Evolutionary conservation across 306 rosid species (phyloP).

Genomic region (Rubus idaeus): DNA sequence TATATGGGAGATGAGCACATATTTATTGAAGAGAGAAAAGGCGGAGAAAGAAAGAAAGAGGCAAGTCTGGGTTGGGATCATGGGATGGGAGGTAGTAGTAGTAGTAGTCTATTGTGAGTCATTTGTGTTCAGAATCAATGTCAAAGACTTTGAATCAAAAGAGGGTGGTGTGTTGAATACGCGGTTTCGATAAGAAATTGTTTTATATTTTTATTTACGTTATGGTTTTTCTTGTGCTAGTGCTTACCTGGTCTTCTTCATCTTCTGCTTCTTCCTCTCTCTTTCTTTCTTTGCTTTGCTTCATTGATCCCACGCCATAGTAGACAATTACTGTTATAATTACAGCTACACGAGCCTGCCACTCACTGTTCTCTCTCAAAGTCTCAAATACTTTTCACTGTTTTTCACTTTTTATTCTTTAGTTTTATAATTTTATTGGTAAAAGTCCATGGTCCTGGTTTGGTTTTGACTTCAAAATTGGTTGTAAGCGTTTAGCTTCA

Average conservation of each 20-base stretch:
- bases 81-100: neutral
- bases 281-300: neutral
- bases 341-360: neutral
- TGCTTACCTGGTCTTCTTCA: conserved; percentile 21
- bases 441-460: neutral
- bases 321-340: neutral
- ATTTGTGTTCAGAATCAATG: conserved; percentile 23
- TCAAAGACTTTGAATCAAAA: conserved; percentile 32
- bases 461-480: neutral
- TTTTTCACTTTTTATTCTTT: neutral
- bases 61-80: neutral
- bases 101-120: neutral
- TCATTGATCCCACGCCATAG: neutral
- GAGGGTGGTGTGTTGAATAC: conserved; percentile 40
- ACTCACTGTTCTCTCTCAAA: neutral
- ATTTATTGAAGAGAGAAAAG: conserved; percentile 15
- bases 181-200: conserved; percentile 50
- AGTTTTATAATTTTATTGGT: neutral
- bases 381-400: neutral
- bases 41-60: conserved; percentile 6
- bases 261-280: conserved; percentile 9
- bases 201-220: neutral
- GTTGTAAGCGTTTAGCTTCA: neutral
- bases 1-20: conserved; percentile 27
- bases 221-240: neutral